A percentile compares a stretch with the other conserved stretches of the same genome.
Evolutionary conservation across 495 filamentous ascomycete species (phyloP).

Genomic region (Lasiosphaeria miniovina): DNA sequence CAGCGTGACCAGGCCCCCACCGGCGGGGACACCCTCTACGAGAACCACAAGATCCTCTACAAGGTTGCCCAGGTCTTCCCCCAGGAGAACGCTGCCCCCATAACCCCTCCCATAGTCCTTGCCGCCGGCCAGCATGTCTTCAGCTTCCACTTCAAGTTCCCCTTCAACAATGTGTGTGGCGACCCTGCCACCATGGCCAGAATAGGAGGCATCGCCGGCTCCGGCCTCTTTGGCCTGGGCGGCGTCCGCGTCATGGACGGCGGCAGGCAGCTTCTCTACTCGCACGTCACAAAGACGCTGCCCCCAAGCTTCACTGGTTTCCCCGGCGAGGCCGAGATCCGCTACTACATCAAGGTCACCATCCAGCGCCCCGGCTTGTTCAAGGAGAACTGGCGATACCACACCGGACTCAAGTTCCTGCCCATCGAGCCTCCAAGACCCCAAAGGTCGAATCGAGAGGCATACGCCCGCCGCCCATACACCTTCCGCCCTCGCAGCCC

Average conservation of each 20-base stretch:
- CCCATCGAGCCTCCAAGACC: constrained; percentile 87
- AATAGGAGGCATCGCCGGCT: constrained; percentile 42
- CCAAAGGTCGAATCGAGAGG: constrained; percentile 64
- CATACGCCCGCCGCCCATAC: constrained; percentile 78
- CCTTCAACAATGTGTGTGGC: constrained; percentile 86
- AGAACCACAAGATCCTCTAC: constrained; percentile 59
- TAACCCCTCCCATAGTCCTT: constrained; percentile 62
- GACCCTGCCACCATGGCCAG: constrained; percentile 45
- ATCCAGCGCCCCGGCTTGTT: constrained; percentile 77
- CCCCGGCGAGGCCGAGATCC: constrained; percentile 78
- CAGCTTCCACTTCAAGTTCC: constrained; percentile 88
- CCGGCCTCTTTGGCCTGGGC: constrained; percentile 35
- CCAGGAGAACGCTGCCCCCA: constrained; percentile 59
- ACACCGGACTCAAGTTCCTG: constrained; percentile 70
- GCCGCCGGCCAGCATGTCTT: constrained; percentile 79
- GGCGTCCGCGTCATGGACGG: constrained; percentile 53
- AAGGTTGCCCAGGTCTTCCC: constrained; percentile 79
- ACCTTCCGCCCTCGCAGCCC: constrained; percentile 54
- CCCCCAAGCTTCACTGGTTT: constrained; percentile 84
- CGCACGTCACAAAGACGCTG: constrained; percentile 80
- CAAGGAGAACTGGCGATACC: constrained; percentile 74
- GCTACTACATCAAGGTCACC: constrained; percentile 91
- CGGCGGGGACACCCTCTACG: constrained; percentile 37
- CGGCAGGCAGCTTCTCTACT: constrained; percentile 47
- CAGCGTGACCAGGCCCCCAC: constrained; percentile 20